These are phyloP conservation scores for Sugiyamaella sp. DNA, from an alignment of 1,139 yeast species.

Conservation along the genomic window DNA sequence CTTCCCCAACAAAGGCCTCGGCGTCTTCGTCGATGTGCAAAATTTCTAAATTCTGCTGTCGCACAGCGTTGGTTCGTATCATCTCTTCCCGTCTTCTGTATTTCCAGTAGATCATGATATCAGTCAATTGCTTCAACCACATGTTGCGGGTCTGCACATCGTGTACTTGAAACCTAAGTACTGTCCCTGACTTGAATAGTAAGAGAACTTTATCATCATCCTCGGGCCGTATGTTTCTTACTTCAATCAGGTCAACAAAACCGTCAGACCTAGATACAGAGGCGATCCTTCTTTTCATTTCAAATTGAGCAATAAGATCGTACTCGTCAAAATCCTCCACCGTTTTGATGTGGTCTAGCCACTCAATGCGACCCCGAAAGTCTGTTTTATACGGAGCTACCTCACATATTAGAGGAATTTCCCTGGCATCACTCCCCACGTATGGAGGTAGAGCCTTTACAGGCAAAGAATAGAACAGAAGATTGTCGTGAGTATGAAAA, in stretches of 20 bases:
- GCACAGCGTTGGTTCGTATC: slow-evolving; percentile 43
- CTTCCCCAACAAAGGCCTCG: slow-evolving; percentile 60
- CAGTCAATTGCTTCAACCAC: slow-evolving; percentile 62
- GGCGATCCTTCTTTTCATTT: slow-evolving; percentile 62
- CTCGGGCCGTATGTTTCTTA: slow-evolving; percentile 46
- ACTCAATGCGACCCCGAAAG: slow-evolving; percentile 53
- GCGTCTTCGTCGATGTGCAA: slow-evolving; percentile 58
- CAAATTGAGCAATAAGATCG: slow-evolving; percentile 62
- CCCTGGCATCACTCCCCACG: slow-evolving; percentile 40
- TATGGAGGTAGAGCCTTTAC: slow-evolving; percentile 65
- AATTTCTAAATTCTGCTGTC: slow-evolving; percentile 51
- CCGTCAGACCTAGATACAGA: slow-evolving; percentile 62
- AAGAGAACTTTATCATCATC: slow-evolving; percentile 50
- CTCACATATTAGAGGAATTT: slow-evolving; percentile 42
- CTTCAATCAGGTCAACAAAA: slow-evolving; percentile 59
- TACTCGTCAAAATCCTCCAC: slow-evolving; percentile 49
- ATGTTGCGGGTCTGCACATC: slow-evolving; percentile 50
- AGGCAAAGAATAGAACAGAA: slow-evolving; percentile 62
- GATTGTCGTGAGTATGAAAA: slow-evolving; percentile 61
- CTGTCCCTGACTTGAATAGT: slow-evolving; percentile 51
- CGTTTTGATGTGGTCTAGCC: slow-evolving; percentile 53
- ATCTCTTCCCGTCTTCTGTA: slow-evolving; percentile 50
- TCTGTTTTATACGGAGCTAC: slow-evolving; percentile 56
- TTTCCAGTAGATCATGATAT: slow-evolving; percentile 63
- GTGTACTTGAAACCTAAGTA: slow-evolving; percentile 62